Percentiles rank a stretch among this genome's conserved stretches.
Conservation (phyloP, 352 stramenopile genomes). For the Blastocystis sp. region DNA sequence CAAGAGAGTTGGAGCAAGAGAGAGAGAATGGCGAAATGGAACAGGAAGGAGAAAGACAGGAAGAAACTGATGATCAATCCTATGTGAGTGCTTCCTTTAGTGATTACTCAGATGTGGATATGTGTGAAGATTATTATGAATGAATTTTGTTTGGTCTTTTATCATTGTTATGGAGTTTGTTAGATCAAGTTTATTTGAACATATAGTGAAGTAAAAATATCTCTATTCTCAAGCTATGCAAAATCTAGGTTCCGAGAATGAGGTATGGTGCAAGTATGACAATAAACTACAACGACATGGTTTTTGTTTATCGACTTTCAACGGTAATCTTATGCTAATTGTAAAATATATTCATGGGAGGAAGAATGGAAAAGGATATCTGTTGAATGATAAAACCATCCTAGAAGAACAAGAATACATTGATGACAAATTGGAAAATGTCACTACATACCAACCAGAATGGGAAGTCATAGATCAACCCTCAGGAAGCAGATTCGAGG, state of each 20-base stretch:
- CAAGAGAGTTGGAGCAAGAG: background rate
- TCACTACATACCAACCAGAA: background rate
- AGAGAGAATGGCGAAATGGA: background rate
- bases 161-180: background rate
- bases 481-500: background rate
- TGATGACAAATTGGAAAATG: background rate
- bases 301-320: background rate
- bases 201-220: background rate
- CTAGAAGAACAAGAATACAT: background rate
- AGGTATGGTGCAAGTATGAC: background rate
- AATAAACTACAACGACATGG: background rate
- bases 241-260: background rate
- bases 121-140: constrained; percentile 4
- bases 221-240: background rate
- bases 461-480: background rate
- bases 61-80: background rate
- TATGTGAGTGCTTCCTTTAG: constrained; percentile 40
- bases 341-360: background rate
- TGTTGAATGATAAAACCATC: background rate
- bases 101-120: constrained; percentile 7
- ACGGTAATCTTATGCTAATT: background rate
- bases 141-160: background rate
- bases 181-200: no score
- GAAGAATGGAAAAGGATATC: background rate
- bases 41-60: background rate